Conservation (phyloP, 805 yeast genomes). For the Lipomyces mesembrius region DNA sequence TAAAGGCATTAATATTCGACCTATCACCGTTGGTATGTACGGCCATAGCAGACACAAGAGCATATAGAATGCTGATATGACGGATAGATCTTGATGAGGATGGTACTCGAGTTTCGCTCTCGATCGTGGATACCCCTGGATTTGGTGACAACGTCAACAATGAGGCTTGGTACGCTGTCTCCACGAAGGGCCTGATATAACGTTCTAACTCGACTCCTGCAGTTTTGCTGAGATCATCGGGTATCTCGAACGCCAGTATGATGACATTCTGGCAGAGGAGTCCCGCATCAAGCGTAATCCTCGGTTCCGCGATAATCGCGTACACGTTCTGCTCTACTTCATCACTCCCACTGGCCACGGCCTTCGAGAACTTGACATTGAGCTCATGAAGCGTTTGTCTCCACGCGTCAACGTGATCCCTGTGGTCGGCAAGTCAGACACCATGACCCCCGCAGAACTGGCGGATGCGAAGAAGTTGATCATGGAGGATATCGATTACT, state of each 20-base stretch:
- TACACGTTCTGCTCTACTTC: slow-evolving; percentile 78
- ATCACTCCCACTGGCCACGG: slow-evolving; percentile 64
- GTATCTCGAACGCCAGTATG: slow-evolving; percentile 73
- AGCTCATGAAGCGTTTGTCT: slow-evolving; percentile 69
- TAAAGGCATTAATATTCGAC: slow-evolving; percentile 52
- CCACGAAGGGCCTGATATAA: slow-evolving; percentile 31
- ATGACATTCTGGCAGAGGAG: slow-evolving; percentile 73
- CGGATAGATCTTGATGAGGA: slow-evolving; percentile 58
- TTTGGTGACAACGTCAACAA: slow-evolving; percentile 78
- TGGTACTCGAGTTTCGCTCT: slow-evolving; percentile 57
- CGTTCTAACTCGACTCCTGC: neutral
- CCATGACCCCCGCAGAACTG: slow-evolving; percentile 70
- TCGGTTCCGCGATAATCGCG: slow-evolving; percentile 70
- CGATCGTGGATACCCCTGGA: slow-evolving; percentile 73
- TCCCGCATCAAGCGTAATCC: slow-evolving; percentile 74
- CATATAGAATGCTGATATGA: neutral
- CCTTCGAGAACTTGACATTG: slow-evolving; percentile 70
- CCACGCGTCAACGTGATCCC: slow-evolving; percentile 82
- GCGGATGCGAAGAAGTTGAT: slow-evolving; percentile 58
- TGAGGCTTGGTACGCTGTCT: slow-evolving; percentile 51
- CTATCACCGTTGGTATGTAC: slow-evolving; percentile 47
- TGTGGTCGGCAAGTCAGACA: slow-evolving; percentile 78
- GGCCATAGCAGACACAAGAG: neutral
- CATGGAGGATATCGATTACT: slow-evolving; percentile 59
- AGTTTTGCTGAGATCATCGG: slow-evolving; percentile 55